phyloP scores from a whole-genome alignment of 352 stramenopile genomes.

The Globisporangium nagaii region DNA sequence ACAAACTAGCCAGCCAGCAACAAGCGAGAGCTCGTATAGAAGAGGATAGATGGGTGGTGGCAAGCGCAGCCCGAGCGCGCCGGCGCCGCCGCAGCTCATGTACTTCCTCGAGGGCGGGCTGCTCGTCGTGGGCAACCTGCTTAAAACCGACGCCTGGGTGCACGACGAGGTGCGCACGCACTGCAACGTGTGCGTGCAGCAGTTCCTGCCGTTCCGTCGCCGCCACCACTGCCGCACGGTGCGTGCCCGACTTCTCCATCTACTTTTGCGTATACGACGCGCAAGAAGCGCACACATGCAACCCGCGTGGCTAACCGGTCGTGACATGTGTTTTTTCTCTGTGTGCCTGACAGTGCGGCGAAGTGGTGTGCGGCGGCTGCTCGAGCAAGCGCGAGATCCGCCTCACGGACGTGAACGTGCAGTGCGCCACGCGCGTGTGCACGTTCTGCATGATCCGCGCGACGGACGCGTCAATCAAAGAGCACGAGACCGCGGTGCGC shows the following conservation, averaged over 20 bases:
- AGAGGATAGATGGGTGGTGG: slow-evolving; percentile 13
- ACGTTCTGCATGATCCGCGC: slow-evolving; percentile 80
- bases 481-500: slow-evolving; percentile 34
- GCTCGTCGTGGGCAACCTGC: slow-evolving; percentile 61
- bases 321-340: too few species aligned
- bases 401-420: slow-evolving; percentile 73
- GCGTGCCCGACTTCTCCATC: slow-evolving; percentile 7
- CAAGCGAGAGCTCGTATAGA: background rate
- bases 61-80: slow-evolving; percentile 9
- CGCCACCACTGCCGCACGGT: slow-evolving; percentile 75
- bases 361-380: slow-evolving; percentile 67
- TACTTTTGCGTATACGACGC: background rate
- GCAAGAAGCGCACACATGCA: too few species aligned
- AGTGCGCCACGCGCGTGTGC: slow-evolving; percentile 70
- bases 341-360: slow-evolving; percentile 34
- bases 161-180: slow-evolving; percentile 64
- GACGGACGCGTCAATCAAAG: slow-evolving; percentile 61
- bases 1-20: background rate
- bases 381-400: slow-evolving; percentile 68
- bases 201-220: slow-evolving; percentile 73
- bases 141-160: slow-evolving; percentile 65
- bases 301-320: too few species aligned
- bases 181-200: slow-evolving; percentile 78
- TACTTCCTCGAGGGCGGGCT: slow-evolving; percentile 73
- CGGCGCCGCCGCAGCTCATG: slow-evolving; percentile 42